Base-by-base conservation (phyloP, 176 grass and related monocot species). In the Cymbopogon citratus region DNA sequence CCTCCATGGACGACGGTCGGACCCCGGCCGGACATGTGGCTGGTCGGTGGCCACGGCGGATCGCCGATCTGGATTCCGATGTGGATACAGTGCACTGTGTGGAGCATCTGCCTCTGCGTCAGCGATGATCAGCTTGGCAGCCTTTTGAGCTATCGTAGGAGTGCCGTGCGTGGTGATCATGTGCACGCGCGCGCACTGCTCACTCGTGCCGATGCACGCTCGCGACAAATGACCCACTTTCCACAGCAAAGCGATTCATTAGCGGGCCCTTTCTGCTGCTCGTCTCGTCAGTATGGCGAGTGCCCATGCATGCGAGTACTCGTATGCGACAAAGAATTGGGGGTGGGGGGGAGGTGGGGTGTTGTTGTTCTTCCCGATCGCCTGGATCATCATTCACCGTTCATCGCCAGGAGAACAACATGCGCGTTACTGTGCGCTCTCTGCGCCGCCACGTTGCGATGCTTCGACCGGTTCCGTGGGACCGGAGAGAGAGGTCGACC, bases 21-120 rank as follows among this genome's bases (percentile, higher is more conserved):
- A 14, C 25, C 0, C 0, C 24, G 19, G 18, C 38, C 23, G 68
- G 84, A 33, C 79, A 77, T 81, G 85, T 82, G 78, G 79, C 72
- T 25, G 52, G 72, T 49, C 72, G 72, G 85, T 77, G 78, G 49
- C 85, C 71, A 61, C 63, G 63, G 28, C 49, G 48, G 33, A 45
- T 10, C 64, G 54, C 15, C 83, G 66, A 40, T n/a, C 34, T 41
- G 11, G 48, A 63, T 18, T 13, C 68, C 41, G 25, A 19, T 26
- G 57, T 23, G 18, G 51, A n/a, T 54, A 1, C 8, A n/a, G 0
- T 12, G 12, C 11, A 64, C 24, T 45, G 43, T 16, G 45, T 48
- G 12, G 28, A n/a, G 51, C 51, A 56, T n/a, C 18, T 56, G 19
- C 18, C 18, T 21, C 51, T n/a, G 51, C 51, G 49, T 52, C 51